Conservation (phyloP, 1,284 basidiomycete species). For the Rhodotorula sp. region DNA sequence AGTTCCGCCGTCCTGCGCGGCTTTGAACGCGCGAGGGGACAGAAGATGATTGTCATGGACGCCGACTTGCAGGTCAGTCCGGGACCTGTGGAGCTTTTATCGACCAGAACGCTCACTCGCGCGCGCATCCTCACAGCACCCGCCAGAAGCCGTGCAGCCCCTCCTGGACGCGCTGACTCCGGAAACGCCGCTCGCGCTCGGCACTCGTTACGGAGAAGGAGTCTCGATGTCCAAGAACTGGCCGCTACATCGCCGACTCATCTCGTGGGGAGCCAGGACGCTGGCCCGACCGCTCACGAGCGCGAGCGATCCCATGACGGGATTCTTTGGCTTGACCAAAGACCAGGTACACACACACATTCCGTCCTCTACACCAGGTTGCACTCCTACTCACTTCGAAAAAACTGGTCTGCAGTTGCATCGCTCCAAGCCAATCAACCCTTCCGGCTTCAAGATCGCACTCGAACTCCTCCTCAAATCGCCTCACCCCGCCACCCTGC, state of each 20-base stretch:
- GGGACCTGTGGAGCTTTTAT: background rate
- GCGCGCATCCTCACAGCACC: slow-evolving; percentile 49
- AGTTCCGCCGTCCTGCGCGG: slow-evolving; percentile 55
- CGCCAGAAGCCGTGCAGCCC: slow-evolving; percentile 53
- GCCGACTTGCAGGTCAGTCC: slow-evolving; percentile 52
- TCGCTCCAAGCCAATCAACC: slow-evolving; percentile 41
- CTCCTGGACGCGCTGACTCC: slow-evolving; percentile 50
- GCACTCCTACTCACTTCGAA: too few relatives aligned
- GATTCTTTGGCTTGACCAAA: slow-evolving; percentile 55
- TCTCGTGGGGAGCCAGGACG: slow-evolving; percentile 54
- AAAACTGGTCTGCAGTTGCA: slow-evolving; percentile 28
- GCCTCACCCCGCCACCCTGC: slow-evolving; percentile 20
- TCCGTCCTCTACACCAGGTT: background rate
- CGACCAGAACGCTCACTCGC: too few relatives aligned
- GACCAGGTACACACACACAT: slow-evolving; percentile 48
- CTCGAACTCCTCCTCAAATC: slow-evolving; percentile 45
- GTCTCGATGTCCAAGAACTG: slow-evolving; percentile 55
- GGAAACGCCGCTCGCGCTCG: slow-evolving; percentile 52
- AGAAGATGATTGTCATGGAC: slow-evolving; percentile 56
- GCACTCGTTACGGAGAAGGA: slow-evolving; percentile 55
- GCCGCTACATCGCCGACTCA: slow-evolving; percentile 55
- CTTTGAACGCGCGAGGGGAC: slow-evolving; percentile 53
- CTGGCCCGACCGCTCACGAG: slow-evolving; percentile 53
- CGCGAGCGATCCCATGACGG: slow-evolving; percentile 55
- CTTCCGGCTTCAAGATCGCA: slow-evolving; percentile 45